phyloP scores from a whole-genome alignment of 163 green algal species.

The Chlorella variabilis region DNA sequence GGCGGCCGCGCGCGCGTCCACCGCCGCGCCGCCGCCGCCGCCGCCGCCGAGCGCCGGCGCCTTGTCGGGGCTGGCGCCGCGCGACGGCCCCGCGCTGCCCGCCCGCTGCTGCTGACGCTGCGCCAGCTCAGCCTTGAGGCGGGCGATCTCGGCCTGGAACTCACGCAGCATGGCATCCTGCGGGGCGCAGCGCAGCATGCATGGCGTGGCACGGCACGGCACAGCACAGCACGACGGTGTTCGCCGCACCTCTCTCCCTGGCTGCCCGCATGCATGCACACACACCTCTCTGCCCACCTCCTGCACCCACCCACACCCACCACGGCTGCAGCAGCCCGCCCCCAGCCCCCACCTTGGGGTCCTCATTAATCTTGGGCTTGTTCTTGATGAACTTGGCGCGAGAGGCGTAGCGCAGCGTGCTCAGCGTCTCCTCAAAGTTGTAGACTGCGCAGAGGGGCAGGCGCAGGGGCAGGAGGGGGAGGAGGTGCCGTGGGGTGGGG shows the following conservation, averaged over 20 bases:
- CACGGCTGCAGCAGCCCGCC: background rate
- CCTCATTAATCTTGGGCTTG: slow-evolving; percentile 44
- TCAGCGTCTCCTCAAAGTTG: slow-evolving; percentile 93
- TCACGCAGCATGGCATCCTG: slow-evolving; percentile 68
- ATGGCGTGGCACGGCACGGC: no score
- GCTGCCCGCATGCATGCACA: no score
- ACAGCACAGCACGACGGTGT: no score
- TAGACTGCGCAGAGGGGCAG: slow-evolving; percentile 84
- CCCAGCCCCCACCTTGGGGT: slow-evolving; percentile 66
- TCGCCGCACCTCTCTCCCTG: no score
- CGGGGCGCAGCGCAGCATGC: slow-evolving; percentile 5
- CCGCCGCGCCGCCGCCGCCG: background rate
- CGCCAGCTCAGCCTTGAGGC: slow-evolving; percentile 77
- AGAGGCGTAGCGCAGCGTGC: slow-evolving; percentile 93
- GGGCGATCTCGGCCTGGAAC: slow-evolving; percentile 89
- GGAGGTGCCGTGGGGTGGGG: background rate
- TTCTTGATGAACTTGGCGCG: slow-evolving; percentile 69
- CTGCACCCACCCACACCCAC: no score
- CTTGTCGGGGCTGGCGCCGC: slow-evolving; percentile 14
- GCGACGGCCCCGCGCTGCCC: slow-evolving; percentile 75
- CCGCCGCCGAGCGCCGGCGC: background rate
- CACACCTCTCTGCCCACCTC: no score
- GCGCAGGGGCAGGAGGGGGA: slow-evolving; percentile 14
- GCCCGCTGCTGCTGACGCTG: slow-evolving; percentile 76
- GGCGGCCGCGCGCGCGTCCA: background rate